Evolutionary conservation across 352 stramenopile species (phyloP), one percentile per base, ranked within the genome.

Genomic region (Phytopythium litorale): DNA sequence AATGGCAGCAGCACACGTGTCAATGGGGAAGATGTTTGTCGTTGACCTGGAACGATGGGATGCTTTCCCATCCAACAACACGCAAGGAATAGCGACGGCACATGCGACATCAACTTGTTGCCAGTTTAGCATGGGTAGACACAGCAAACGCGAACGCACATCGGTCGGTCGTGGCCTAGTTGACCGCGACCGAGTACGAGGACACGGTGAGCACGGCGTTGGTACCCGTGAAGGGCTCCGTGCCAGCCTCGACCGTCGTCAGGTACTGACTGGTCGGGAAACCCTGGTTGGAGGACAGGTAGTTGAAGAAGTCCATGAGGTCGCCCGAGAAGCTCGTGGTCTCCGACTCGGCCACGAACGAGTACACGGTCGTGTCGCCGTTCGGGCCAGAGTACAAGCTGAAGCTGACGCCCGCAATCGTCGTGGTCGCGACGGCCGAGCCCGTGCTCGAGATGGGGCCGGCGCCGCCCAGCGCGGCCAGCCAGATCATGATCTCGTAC

Each of bases 401-500:
- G 33, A 78, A 80, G 4, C 42, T 73, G 16, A 75, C 46, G 8
- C 33, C 68, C 21, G 67, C 72, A 25, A 77, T 60, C 1, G 58
- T 75, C 25, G 71, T 53, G 18, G 71, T 73, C 15, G 58, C 63
- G 54, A 78, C 64, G 12, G 69, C 56, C 40, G 65, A 62, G 48
- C 71, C 71, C 15, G 68, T 62, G 40, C 65, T 75, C 11, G 67
- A 68, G 35, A 78, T 65, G 5, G 71, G 71, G 11, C 71, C 71
- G 3, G 67, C 71, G 25, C 67, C 71, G 23, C 65, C 65, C 18
- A 79, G 70, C 1, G 68, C 65, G 18, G 66, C 65, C 30, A 79
- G 62, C 68, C 72, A 76, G 48, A 75, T 67, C 68, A 76, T 76
- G 58, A 75, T 69, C 62, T 75, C 68, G 40, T 65, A 74, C 56